Evolutionary conservation across 495 filamentous ascomycete species (phyloP).

Genomic region (Cercophora newfieldiana): DNA sequence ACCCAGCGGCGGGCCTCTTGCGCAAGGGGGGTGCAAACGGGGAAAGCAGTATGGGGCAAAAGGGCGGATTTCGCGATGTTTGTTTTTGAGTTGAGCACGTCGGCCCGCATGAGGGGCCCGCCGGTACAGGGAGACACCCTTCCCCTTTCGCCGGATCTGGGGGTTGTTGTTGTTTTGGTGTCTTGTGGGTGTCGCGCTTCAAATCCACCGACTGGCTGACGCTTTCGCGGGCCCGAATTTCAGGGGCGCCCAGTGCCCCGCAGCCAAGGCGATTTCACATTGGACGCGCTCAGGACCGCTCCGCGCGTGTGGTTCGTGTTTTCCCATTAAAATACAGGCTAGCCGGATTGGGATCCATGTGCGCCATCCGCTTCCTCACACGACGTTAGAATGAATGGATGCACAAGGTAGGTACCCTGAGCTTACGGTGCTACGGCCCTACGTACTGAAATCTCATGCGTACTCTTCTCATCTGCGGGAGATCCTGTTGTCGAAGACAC

Average conservation of each 20-base stretch:
- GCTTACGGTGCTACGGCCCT: background rate
- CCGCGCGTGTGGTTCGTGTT: slow-evolving; percentile 31
- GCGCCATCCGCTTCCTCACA: background rate
- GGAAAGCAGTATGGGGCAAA: background rate
- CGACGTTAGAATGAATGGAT: background rate
- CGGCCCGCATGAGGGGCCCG: slow-evolving; percentile 13
- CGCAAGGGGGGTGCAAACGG: slow-evolving; percentile 3
- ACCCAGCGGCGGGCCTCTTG: background rate
- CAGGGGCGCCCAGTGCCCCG: slow-evolving; percentile 3
- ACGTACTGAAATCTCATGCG: background rate
- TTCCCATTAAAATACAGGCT: slow-evolving; percentile 12
- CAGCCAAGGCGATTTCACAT: slow-evolving; percentile 10
- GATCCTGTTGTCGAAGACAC: background rate
- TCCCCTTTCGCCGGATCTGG: slow-evolving; percentile 23
- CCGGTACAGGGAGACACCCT: background rate
- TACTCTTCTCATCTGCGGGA: background rate
- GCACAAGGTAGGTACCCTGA: background rate
- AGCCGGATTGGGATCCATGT: background rate
- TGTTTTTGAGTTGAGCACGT: slow-evolving; percentile 22
- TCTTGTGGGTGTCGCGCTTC: slow-evolving; percentile 19
- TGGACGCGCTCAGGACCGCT: slow-evolving; percentile 15
- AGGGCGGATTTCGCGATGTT: slow-evolving; percentile 25
- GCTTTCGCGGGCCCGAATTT: slow-evolving; percentile 2
- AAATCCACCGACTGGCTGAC: slow-evolving; percentile 27
- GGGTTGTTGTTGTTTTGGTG: slow-evolving; percentile 32